These are phyloP conservation scores for Tulasnella sp. DNA, from an alignment of 768 basidiomycete species.

Conservation along the genomic window DNA sequence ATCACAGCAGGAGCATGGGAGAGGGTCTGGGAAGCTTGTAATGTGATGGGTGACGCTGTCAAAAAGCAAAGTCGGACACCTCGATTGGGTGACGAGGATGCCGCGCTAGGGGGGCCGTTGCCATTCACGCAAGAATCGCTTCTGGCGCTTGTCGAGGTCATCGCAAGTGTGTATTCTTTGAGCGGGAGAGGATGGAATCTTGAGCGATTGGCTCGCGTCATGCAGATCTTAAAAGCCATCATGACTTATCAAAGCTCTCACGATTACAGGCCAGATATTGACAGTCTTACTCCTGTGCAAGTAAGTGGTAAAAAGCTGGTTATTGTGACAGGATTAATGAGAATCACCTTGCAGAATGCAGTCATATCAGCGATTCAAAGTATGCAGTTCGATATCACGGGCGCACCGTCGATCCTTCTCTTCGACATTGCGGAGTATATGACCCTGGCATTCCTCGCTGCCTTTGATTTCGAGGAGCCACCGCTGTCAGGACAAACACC, in stretches of 20 bases:
- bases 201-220: constrained; percentile 50
- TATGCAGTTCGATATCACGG: constrained; percentile 53
- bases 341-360: constrained; percentile 45
- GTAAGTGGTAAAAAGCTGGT: constrained; percentile 28
- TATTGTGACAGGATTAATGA: not conserved
- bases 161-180: constrained; percentile 46
- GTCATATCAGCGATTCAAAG: constrained; percentile 58
- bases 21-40: constrained; percentile 59
- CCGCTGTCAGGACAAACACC: constrained; percentile 24
- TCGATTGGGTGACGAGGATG: not conserved
- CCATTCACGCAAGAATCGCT: constrained; percentile 80
- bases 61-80: not conserved
- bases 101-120: not conserved
- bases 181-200: constrained; percentile 52
- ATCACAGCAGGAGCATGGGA: constrained; percentile 39
- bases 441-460: constrained; percentile 77
- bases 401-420: constrained; percentile 62
- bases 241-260: constrained; percentile 67
- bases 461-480: constrained; percentile 44
- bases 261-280: constrained; percentile 83
- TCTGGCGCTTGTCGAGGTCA: constrained; percentile 64
- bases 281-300: constrained; percentile 69
- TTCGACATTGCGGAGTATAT: constrained; percentile 75
- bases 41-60: constrained; percentile 49
- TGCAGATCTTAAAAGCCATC: constrained; percentile 66